Percentiles rank a stretch among this genome's conserved stretches.
phyloP scores from a whole-genome alignment of 2,329 filamentous ascomycete species.

The Monilinia vaccinii-corymbosi region DNA sequence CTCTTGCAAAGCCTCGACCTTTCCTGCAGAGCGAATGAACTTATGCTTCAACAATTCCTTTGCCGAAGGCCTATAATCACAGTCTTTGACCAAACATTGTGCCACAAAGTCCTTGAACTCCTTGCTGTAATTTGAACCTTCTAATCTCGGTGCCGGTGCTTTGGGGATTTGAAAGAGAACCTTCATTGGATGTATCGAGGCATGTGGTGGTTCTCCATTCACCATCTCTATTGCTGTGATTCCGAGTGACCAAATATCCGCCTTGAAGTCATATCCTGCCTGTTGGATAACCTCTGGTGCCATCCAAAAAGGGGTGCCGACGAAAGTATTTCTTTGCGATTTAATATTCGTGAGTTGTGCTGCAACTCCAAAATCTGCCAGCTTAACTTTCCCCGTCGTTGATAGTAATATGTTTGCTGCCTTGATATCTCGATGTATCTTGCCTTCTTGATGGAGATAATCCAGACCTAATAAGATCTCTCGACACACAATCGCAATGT shows the following conservation, averaged over 20 bases:
- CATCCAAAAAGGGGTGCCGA: conserved; percentile 97
- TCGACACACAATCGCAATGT: conserved; percentile 90
- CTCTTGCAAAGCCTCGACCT: conserved; percentile 79
- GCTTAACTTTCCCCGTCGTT: conserved; percentile 80
- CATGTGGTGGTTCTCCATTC: conserved; percentile 80
- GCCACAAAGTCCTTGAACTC: conserved; percentile 93
- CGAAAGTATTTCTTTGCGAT: conserved; percentile 93
- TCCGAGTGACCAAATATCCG: conserved; percentile 86
- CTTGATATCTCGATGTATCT: conserved; percentile 96
- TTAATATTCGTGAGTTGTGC: conserved; percentile 97
- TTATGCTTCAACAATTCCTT: conserved; percentile 81
- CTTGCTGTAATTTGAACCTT: conserved; percentile 70
- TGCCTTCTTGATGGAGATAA: conserved; percentile 87
- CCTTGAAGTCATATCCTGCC: conserved; percentile 75
- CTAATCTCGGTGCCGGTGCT: conserved; percentile 72
- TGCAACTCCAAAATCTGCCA: conserved; percentile 94
- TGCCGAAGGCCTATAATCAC: conserved; percentile 72
- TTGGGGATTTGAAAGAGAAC: conserved; percentile 88
- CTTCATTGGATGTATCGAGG: conserved; percentile 85
- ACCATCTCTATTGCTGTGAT: conserved; percentile 89
- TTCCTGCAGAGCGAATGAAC: conserved; percentile 81
- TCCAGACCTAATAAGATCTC: conserved; percentile 84
- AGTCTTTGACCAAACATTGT: conserved; percentile 85
- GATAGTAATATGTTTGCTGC: conserved; percentile 94
- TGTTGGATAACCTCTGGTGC: conserved; percentile 91